Base-by-base conservation (phyloP, 495 filamentous ascomycete genomes). In the Penicilliopsis zonata region DNA sequence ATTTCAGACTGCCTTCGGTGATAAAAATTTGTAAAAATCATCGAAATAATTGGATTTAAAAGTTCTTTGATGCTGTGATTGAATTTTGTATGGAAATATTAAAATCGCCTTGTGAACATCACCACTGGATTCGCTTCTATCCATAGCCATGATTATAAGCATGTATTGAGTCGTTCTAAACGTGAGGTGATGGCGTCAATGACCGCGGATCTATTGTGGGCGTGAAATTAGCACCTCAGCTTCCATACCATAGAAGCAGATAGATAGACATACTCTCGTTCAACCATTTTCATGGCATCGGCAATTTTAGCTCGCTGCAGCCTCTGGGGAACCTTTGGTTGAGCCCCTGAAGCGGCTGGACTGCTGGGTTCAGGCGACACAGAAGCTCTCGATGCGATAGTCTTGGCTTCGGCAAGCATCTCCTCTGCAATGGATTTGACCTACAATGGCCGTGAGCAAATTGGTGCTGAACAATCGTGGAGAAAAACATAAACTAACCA, bases 241-340 rank as follows among this genome's bases (percentile, higher is more conserved):
- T 15, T n/a, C 16, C 9, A 34, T 19, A 30, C 23, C 33, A 10
- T 1, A 25, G 7, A 1, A 16, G 17, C 22, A 2, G 23, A 12
- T 12, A 30, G 22, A 24, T 20, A 14, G 17, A 59, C 66, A 35
- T 30, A 67, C 65, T 86, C 80, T 51, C 80, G 61, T 24, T 84
- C 79, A 40, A 86, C 61, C 52, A 85, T 63, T 34, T 57, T 58
- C 65, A 78, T 80, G 8, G 82, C 73, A 52, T 84, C 74, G 10
- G 63, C 61, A 37, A 82, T 52, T 59, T 79, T 82, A 16, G 69
- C 72, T 35, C 70, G 74, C 38, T 81, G 69, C 24, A 85, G 57
- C 26, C 78, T 72, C 28, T 74, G 63, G 5, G 81, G 79, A 27
- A 86, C 74, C 57, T 65, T 55, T 10, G 59, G 51, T 9, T 56